phyloP scores from a whole-genome alignment of 768 basidiomycete species.

The Amanita thiersii region DNA sequence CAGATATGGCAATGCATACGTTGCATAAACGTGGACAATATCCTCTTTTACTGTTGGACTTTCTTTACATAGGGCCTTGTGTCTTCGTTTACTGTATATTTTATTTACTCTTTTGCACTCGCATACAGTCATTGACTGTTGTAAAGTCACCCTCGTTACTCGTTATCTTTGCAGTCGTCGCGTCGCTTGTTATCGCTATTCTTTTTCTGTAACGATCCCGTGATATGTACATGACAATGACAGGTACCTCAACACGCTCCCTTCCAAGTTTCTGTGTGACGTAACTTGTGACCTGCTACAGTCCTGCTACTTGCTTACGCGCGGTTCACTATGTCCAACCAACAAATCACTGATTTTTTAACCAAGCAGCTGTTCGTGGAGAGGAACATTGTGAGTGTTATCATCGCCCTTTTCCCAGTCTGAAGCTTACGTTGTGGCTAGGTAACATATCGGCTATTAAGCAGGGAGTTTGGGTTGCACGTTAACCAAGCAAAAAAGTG shows the following conservation, averaged over 20 bases:
- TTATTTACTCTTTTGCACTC: conserved; percentile 4
- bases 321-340: conserved; percentile 27
- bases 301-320: not conserved
- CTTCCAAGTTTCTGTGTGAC: not conserved
- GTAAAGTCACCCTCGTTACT: conserved; percentile 1
- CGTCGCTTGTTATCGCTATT: conserved; percentile 4
- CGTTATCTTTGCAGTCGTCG: conserved; percentile 2
- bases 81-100: not conserved
- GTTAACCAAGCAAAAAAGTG: conserved; percentile 79
- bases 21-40: not conserved
- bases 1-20: conserved; percentile 3
- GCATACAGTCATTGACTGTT: conserved; percentile 4
- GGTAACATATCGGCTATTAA: conserved; percentile 77
- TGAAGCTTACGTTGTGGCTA: conserved; percentile 18
- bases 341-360: conserved; percentile 35
- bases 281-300: conserved; percentile 5
- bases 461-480: conserved; percentile 61
- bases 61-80: not conserved
- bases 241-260: not conserved
- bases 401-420: not conserved
- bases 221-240: conserved; percentile 4
- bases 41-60: not conserved
- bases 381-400: conserved; percentile 34
- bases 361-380: conserved; percentile 45
- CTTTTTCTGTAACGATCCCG: conserved; percentile 1